These are phyloP conservation scores for Xylaria telfairii DNA, from an alignment of 495 filamentous ascomycete genomes.

Conservation along the genomic window DNA sequence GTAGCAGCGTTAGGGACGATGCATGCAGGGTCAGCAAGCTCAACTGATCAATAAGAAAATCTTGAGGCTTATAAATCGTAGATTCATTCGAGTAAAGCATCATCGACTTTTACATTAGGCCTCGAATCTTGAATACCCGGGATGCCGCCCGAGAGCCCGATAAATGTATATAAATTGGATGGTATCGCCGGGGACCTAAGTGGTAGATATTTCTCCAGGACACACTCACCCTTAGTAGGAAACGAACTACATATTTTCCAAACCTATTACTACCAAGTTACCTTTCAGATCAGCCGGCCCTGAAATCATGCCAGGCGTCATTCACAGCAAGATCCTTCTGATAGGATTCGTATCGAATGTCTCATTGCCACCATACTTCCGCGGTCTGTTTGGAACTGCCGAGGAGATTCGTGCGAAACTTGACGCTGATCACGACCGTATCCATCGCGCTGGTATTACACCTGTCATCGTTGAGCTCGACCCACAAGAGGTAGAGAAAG, in stretches of 20 bases:
- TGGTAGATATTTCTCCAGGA: background rate
- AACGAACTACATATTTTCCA: background rate
- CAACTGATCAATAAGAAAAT: background rate
- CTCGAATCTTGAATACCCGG: too few species aligned
- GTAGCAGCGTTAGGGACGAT: background rate
- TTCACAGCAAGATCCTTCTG: conserved; percentile 16
- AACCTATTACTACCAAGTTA: background rate
- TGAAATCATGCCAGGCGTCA: background rate
- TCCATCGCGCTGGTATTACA: conserved; percentile 7
- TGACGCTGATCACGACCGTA: conserved; percentile 13
- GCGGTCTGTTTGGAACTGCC: background rate
- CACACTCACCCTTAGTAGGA: background rate
- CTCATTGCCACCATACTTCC: conserved; percentile 3
- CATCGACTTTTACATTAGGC: too few species aligned
- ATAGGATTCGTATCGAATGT: conserved; percentile 3
- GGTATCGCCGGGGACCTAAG: background rate
- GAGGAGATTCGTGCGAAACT: conserved; percentile 14
- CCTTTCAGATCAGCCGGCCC: background rate
- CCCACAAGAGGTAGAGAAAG: conserved; percentile 5
- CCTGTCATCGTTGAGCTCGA: conserved; percentile 7
- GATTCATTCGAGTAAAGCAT: too few species aligned
- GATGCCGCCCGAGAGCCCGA: too few species aligned
- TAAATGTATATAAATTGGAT: conserved; percentile 12
- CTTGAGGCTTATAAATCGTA: conserved; percentile 19
- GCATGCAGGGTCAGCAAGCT: background rate